These are phyloP conservation scores for Cercospora sp. DNA, from an alignment of 2,329 filamentous ascomycete genomes.

Conservation along the genomic window DNA sequence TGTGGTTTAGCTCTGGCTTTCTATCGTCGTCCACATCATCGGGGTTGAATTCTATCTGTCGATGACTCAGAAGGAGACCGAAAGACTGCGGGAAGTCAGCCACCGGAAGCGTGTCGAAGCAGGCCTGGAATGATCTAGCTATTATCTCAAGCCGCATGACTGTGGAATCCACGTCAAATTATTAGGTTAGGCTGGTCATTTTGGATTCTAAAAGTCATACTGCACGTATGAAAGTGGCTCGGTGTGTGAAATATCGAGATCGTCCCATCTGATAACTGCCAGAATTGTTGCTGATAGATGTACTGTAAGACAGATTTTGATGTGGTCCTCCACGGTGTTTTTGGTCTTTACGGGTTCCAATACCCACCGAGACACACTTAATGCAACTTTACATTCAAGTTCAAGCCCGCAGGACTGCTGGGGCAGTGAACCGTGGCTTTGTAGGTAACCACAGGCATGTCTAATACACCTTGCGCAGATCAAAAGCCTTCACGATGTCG, in stretches of 20 bases:
- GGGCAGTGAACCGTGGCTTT: neutral
- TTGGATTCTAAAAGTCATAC: neutral
- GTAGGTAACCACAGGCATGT: neutral
- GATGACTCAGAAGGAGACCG: neutral
- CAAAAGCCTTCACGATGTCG: conserved; percentile 19
- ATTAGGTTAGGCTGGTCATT: neutral
- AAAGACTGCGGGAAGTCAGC: neutral
- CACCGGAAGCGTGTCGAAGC: neutral
- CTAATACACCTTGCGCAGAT: conserved; percentile 12
- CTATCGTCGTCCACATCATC: neutral
- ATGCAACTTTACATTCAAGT: neutral
- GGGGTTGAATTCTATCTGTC: neutral
- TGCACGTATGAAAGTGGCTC: neutral
- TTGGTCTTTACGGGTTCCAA: neutral
- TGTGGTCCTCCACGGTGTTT: neutral
- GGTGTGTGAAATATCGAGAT: neutral
- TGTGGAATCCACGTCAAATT: neutral
- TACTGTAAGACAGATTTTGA: neutral
- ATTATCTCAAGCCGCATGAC: neutral
- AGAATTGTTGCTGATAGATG: neutral
- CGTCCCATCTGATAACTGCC: neutral
- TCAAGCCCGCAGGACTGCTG: neutral
- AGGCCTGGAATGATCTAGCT: neutral
- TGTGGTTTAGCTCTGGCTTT: neutral
- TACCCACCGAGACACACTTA: too few relatives aligned